A percentile compares a stretch with the other conserved stretches of the same genome.
Conservation (phyloP, 1,284 basidiomycete species). For the Ustilago xerochloae region DNA sequence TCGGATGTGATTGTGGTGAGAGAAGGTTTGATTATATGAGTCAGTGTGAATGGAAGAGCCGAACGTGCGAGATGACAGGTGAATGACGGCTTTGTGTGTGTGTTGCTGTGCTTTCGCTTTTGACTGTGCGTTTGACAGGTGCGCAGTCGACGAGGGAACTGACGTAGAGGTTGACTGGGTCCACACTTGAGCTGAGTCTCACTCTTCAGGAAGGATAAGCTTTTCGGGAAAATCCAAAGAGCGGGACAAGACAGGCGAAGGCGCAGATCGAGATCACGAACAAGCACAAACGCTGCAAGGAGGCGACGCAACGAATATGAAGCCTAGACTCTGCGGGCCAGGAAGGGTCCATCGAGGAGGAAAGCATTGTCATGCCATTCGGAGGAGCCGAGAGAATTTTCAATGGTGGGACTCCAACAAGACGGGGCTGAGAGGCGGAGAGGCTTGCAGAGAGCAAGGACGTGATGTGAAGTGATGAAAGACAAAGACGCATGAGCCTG, state of each 20-base stretch:
- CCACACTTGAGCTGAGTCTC: too few relatives aligned
- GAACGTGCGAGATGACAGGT: neutral
- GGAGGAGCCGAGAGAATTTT: neutral
- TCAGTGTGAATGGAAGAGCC: neutral
- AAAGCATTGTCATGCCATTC: neutral
- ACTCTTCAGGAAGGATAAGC: conserved; percentile 1
- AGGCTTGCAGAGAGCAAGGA: too few relatives aligned
- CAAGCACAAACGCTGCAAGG: conserved; percentile 1
- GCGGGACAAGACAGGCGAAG: neutral
- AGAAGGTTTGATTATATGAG: neutral
- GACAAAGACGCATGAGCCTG: too few relatives aligned
- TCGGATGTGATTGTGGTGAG: neutral
- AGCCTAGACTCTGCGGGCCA: neutral
- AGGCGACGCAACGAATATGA: neutral
- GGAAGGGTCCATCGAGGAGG: neutral
- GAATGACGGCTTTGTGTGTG: neutral
- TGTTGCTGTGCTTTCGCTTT: too few relatives aligned
- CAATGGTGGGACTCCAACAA: too few relatives aligned
- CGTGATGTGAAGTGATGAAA: neutral
- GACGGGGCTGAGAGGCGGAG: too few relatives aligned
- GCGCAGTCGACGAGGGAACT: neutral
- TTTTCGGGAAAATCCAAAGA: neutral
- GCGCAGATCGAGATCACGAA: neutral
- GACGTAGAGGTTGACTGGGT: conserved; percentile 8
- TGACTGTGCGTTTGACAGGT: neutral